Evolutionary conservation across 345 rosid genomes (phyloP).

Genomic region (Ceriops zippeliana): DNA sequence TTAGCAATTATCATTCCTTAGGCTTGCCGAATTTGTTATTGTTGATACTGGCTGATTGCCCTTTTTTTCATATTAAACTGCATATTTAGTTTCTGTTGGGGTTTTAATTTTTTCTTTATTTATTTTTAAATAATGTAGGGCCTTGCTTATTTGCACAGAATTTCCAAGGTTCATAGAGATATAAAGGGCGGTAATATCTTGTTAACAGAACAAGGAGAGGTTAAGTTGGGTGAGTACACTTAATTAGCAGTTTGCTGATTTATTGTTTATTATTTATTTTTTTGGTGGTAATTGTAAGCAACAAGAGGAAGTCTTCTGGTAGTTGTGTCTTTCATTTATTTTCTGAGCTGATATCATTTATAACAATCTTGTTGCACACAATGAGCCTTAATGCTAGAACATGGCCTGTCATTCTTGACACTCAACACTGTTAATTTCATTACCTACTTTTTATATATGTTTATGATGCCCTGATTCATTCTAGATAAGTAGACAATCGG

Average conservation of each 20-base stretch:
- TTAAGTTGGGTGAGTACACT: slow-evolving; percentile 84
- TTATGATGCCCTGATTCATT: neutral
- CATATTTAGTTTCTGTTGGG: slow-evolving; percentile 6
- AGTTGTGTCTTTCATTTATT: neutral
- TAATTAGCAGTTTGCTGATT: neutral
- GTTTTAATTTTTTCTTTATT: slow-evolving; percentile 11
- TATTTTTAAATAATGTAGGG: slow-evolving; percentile 47
- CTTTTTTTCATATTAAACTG: slow-evolving; percentile 2
- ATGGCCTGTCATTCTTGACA: neutral
- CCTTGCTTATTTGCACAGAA: slow-evolving; percentile 92
- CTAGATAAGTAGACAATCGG: no score
- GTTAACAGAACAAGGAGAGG: slow-evolving; percentile 98
- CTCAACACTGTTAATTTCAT: neutral
- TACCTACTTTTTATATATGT: neutral
- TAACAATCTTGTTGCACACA: neutral
- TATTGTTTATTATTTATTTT: no score
- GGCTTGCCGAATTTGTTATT: neutral
- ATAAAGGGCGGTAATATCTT: slow-evolving; percentile 97
- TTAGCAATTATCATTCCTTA: no score
- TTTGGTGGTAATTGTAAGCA: neutral
- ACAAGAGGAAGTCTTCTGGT: slow-evolving; percentile 4
- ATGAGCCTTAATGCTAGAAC: neutral
- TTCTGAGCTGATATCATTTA: neutral
- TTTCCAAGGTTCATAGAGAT: slow-evolving; percentile 97
- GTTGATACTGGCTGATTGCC: neutral